Base-by-base conservation (phyloP, 805 yeast genomes). In the Limtongia smithiae region DNA sequence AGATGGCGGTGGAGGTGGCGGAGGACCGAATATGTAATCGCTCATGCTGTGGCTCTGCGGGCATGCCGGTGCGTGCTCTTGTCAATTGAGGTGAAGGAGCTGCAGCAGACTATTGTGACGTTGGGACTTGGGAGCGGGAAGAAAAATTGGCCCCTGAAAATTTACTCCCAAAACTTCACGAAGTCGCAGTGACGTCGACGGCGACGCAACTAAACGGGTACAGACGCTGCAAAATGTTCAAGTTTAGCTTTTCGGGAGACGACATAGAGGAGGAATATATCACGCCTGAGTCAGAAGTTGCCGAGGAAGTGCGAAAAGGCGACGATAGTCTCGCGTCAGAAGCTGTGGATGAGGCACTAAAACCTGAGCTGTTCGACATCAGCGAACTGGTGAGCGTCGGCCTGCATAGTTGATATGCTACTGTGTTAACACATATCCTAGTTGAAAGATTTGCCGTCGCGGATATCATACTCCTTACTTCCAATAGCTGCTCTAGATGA, bases 1-100 rank as follows among this genome's bases (percentile, higher is more conserved):
- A n/a, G n/a, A n/a, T 12, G 62, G 47, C 2, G 62, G 62, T 9
- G 62, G 62, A 6, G 60, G 60, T 14, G 62, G 62, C 22, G 62
- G 62, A 12, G 62, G 60, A 12, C 59, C 60, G 38, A 59, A 59
- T 34, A 59, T 59, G 46, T 51, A 59, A 18, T 59, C 59, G 41
- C 43, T 34, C 50, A 45, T 50, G 25, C 17, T 39, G 31, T 14
- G 17, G n/a, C n/a, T n/a, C n/a, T n/a, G n/a, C n/a, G n/a, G n/a
- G n/a, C n/a, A n/a, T n/a, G n/a, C n/a, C n/a, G n/a, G n/a, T n/a
- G n/a, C n/a, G n/a, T n/a, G n/a, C n/a, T n/a, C n/a, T n/a, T n/a
- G n/a, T n/a, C n/a, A n/a, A n/a, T n/a, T n/a, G n/a, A n/a, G n/a
- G n/a, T n/a, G n/a, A n/a, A n/a, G n/a, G n/a, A n/a, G n/a, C n/a